These are phyloP conservation scores for Kodamaea hsintzibuensis DNA, from an alignment of 805 yeast genomes.

Conservation along the genomic window DNA sequence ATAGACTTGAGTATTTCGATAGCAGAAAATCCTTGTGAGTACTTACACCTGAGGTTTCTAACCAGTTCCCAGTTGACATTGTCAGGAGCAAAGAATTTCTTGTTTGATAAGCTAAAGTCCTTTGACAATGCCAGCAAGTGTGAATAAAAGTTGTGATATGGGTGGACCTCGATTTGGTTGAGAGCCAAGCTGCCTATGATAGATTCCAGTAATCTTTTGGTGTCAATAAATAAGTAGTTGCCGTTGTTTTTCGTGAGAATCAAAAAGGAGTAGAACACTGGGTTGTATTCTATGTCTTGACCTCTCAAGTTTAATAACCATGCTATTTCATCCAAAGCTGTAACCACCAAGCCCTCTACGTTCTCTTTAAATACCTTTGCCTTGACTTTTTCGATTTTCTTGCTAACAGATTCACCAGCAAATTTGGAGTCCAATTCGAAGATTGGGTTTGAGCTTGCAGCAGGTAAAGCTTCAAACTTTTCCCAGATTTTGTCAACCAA, in stretches of 20 bases:
- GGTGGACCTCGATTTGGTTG: conserved; percentile 32
- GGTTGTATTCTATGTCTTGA: conserved; percentile 55
- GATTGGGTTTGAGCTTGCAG: conserved; percentile 50
- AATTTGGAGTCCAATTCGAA: conserved; percentile 50
- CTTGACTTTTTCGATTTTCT: conserved; percentile 55
- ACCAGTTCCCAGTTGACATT: conserved; percentile 43
- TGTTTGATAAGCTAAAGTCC: conserved; percentile 30
- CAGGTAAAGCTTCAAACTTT: conserved; percentile 63
- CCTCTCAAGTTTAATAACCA: conserved; percentile 57
- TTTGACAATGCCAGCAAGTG: conserved; percentile 41
- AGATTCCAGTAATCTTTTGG: conserved; percentile 36
- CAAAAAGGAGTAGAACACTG: conserved; percentile 50
- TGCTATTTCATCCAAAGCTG: conserved; percentile 54
- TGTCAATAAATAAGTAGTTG: conserved; percentile 45
- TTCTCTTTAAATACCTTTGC: conserved; percentile 15
- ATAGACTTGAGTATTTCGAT: conserved; percentile 53
- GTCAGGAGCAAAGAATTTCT: conserved; percentile 32
- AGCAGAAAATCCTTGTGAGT: conserved; percentile 34
- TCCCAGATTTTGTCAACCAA: conserved; percentile 78
- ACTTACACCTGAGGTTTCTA: conserved; percentile 33
- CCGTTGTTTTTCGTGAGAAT: conserved; percentile 30
- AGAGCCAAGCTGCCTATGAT: conserved; percentile 25
- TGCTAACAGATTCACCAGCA: conserved; percentile 63
- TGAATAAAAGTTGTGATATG: conserved; percentile 49
- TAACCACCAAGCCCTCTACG: conserved; percentile 40